These are phyloP conservation scores for Solanum chmielewskii DNA, from an alignment of 257 asterid genomes.

Conservation along the genomic window DNA sequence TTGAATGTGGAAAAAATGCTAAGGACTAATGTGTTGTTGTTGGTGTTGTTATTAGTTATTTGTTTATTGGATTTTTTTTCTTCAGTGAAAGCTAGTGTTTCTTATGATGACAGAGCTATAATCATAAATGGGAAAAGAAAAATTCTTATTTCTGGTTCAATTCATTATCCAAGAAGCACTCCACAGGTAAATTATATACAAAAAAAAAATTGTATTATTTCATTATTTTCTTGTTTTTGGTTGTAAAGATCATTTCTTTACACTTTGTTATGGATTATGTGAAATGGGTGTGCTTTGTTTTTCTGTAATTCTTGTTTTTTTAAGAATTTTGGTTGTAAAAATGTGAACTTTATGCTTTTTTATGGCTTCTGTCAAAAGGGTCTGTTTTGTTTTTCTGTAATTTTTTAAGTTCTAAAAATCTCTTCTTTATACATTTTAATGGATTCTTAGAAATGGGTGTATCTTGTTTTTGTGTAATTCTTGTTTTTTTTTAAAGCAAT, in stretches of 20 bases:
- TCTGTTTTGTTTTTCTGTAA: background rate
- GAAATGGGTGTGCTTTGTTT: background rate
- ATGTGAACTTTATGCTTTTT: background rate
- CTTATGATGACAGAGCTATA: conserved; percentile 31
- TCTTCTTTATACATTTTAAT: background rate
- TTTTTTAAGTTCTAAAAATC: background rate
- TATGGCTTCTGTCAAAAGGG: background rate
- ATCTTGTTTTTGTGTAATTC: background rate
- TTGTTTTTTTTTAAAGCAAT: background rate
- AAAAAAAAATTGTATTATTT: background rate
- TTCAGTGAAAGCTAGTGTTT: conserved; percentile 16
- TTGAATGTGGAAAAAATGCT: conserved; percentile 16
- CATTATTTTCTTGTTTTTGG: background rate
- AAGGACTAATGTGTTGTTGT: background rate
- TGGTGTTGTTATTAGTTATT: conserved; percentile 4
- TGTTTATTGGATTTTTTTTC: conserved; percentile 4
- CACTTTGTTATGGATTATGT: background rate
- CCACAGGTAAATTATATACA: conserved; percentile 18
- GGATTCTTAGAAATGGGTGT: background rate
- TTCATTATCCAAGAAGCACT: conserved; percentile 43
- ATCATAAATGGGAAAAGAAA: conserved; percentile 23
- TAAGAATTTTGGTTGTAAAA: background rate
- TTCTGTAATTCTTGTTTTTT: background rate
- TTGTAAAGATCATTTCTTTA: background rate
- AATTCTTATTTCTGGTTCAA: conserved; percentile 34